A percentile compares a stretch with the other conserved stretches of the same genome.
Conservation (phyloP, 2,329 filamentous ascomycete species). For the Colletotrichum chlorophyti region DNA sequence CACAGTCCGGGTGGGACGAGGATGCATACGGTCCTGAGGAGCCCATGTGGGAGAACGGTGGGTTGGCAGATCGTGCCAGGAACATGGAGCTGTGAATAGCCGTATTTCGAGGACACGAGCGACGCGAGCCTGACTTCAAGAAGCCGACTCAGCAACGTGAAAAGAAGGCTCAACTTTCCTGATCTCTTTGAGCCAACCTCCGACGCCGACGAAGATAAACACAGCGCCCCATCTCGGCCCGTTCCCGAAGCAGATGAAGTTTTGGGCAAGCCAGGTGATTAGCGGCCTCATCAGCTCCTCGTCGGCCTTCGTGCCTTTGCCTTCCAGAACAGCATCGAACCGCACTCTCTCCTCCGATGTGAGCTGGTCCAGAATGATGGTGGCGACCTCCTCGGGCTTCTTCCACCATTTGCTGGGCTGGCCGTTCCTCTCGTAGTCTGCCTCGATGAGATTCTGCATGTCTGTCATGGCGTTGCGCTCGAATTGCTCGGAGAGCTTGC, state of each 20-base stretch:
- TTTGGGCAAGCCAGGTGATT: background rate
- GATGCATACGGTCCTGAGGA: too few relatives aligned
- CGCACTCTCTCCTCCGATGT: background rate
- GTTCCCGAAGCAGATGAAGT: slow-evolving; percentile 23
- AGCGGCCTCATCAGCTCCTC: background rate
- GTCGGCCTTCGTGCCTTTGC: background rate
- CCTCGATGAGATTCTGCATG: background rate
- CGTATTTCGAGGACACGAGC: too few relatives aligned
- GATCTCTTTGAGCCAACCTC: slow-evolving; percentile 13
- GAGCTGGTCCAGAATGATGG: background rate
- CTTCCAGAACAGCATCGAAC: slow-evolving; percentile 12
- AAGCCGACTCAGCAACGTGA: too few relatives aligned
- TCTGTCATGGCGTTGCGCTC: background rate
- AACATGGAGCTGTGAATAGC: background rate
- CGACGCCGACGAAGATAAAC: slow-evolving; percentile 8
- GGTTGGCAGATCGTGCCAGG: background rate
- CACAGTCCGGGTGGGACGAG: background rate
- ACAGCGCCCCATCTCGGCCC: slow-evolving; percentile 23
- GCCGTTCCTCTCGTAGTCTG: background rate
- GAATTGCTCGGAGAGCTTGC: slow-evolving; percentile 20
- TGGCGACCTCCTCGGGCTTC: slow-evolving; percentile 9
- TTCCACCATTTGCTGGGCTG: slow-evolving; percentile 22
- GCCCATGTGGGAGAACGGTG: background rate
- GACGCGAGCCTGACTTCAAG: background rate
- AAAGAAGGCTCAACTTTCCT: background rate